phyloP scores from a whole-genome alignment of 768 basidiomycete species.

The Chlorophyllum brunneum region DNA sequence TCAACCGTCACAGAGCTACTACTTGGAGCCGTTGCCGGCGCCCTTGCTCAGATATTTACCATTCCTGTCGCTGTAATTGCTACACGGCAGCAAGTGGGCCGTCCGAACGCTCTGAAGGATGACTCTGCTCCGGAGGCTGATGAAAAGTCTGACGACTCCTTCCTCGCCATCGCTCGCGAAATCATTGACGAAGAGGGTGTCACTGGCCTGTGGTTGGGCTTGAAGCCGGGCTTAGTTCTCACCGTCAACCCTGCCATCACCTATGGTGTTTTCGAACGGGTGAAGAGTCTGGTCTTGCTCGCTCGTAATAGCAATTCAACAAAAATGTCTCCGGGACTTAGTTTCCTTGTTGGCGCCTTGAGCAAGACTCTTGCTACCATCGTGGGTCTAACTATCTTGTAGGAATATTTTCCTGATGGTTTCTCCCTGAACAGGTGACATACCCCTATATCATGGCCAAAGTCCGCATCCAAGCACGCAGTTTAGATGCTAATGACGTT shows the following conservation, averaged over 20 bases:
- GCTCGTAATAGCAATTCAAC: slow-evolving; percentile 43
- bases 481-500: slow-evolving; percentile 51
- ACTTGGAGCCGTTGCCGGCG: slow-evolving; percentile 90
- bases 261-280: slow-evolving; percentile 89
- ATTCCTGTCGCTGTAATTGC: slow-evolving; percentile 98
- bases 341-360: slow-evolving; percentile 85
- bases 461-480: slow-evolving; percentile 89
- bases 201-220: slow-evolving; percentile 86
- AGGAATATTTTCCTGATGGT: neutral
- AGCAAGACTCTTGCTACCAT: slow-evolving; percentile 96
- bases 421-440: slow-evolving; percentile 71
- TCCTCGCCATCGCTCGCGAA: slow-evolving; percentile 75
- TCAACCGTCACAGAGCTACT: slow-evolving; percentile 79
- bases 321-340: slow-evolving; percentile 73
- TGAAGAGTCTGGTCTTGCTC: slow-evolving; percentile 71
- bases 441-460: slow-evolving; percentile 98
- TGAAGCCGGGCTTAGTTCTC: slow-evolving; percentile 90
- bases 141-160: slow-evolving; percentile 55
- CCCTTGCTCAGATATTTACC: slow-evolving; percentile 94
- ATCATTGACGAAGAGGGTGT: slow-evolving; percentile 89
- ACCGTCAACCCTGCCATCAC: slow-evolving; percentile 98
- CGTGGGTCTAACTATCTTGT: slow-evolving; percentile 42
- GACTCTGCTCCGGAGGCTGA: slow-evolving; percentile 16
- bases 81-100: slow-evolving; percentile 91
- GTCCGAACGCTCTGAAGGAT: slow-evolving; percentile 22